Percentiles rank a stretch among this genome's conserved stretches.
Conservation (phyloP, 257 asterid genomes). For the Rauvolfia tetraphylla region DNA sequence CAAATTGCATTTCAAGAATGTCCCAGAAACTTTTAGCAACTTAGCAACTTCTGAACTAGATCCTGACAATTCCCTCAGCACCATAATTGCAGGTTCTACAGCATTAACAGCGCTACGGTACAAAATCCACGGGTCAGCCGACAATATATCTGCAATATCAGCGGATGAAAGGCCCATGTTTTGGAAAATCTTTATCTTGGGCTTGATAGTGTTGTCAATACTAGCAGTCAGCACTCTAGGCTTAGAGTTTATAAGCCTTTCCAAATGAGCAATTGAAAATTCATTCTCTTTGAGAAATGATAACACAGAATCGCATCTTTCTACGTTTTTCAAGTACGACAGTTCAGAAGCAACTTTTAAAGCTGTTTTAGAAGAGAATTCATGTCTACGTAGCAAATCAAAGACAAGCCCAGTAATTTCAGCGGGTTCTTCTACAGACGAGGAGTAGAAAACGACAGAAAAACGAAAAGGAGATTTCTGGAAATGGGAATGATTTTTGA, state of each 20-base stretch:
- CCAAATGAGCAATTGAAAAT: slow-evolving; percentile 37
- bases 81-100: slow-evolving; percentile 24
- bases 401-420: neutral
- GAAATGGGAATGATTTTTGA: slow-evolving; percentile 2
- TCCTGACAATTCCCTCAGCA: slow-evolving; percentile 28
- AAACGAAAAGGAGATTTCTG: slow-evolving; percentile 11
- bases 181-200: slow-evolving; percentile 41
- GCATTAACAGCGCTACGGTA: slow-evolving; percentile 8
- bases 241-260: slow-evolving; percentile 16
- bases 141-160: slow-evolving; percentile 13
- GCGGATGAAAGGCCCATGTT: slow-evolving; percentile 31
- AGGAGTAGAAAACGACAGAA: slow-evolving; percentile 16
- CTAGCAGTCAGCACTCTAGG: slow-evolving; percentile 19
- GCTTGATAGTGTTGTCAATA: slow-evolving; percentile 31
- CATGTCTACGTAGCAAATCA: slow-evolving; percentile 24
- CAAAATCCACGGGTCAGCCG: slow-evolving; percentile 26
- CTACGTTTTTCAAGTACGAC: slow-evolving; percentile 13
- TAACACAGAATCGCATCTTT: slow-evolving; percentile 24
- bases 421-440: slow-evolving; percentile 9
- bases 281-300: slow-evolving; percentile 37
- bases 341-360: slow-evolving; percentile 25
- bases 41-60: slow-evolving; percentile 29
- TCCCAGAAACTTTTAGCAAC: slow-evolving; percentile 12
- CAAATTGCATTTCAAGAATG: slow-evolving; percentile 28
- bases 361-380: slow-evolving; percentile 27